These are phyloP conservation scores for Cucurbitaria berberidis DNA, from an alignment of 2,329 filamentous ascomycete genomes.

Conservation along the genomic window DNA sequence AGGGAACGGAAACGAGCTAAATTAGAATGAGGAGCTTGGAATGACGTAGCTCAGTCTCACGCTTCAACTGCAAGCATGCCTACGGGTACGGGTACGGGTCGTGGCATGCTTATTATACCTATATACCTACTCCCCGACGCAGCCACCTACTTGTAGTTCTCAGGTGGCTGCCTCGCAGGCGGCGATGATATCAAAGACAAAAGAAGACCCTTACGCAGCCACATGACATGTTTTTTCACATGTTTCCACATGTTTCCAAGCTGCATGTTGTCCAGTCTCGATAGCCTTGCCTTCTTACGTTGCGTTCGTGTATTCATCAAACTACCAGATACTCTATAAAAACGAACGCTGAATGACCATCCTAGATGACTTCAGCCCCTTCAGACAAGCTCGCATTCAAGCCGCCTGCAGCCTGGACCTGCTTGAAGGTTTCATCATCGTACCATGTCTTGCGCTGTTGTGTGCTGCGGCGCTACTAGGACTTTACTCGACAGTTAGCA, in stretches of 20 bases:
- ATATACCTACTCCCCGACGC: slow-evolving; percentile 8
- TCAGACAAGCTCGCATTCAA: not conserved
- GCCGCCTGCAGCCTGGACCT: too few species aligned
- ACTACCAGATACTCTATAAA: not conserved
- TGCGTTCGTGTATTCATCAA: not conserved
- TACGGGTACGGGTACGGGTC: slow-evolving; percentile 1
- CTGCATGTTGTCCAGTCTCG: not conserved
- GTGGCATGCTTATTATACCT: slow-evolving; percentile 3
- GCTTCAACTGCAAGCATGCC: not conserved
- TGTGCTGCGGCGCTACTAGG: not conserved
- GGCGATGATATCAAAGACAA: not conserved
- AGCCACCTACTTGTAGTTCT: not conserved
- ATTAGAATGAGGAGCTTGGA: slow-evolving; percentile 10
- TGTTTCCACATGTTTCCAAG: not conserved
- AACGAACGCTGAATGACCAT: not conserved
- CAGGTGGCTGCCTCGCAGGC: slow-evolving; percentile 10
- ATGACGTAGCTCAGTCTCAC: not conserved
- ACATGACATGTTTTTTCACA: too few species aligned
- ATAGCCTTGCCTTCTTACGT: slow-evolving; percentile 3
- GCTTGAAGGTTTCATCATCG: not conserved
- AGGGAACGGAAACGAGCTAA: not conserved
- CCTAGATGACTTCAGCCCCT: not conserved
- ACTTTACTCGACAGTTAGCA: slow-evolving; percentile 13
- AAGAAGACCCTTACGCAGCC: too few species aligned
- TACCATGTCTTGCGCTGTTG: not conserved